Base-by-base conservation (phyloP, 176 grass and related monocot species). In the Musa beccarii region DNA sequence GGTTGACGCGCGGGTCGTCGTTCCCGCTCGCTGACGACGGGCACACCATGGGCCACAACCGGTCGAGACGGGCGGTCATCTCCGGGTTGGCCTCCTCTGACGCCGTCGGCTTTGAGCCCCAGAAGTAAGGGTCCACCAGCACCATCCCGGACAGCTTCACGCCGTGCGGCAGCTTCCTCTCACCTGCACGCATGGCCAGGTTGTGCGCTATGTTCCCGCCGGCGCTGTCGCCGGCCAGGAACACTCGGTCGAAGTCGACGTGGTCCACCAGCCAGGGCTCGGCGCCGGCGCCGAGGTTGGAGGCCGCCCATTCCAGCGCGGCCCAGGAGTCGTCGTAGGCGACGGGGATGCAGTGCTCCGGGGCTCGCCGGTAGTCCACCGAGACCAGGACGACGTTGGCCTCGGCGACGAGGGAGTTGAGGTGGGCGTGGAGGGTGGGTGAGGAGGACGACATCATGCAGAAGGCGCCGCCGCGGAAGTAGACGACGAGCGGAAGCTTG, bases 121-220 rank as follows among this genome's bases (percentile, higher is more conserved):
- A 80, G 82, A 91, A 95, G 79, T 90, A 94, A 0, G 88, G 92
- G 72, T 95, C 81, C 11, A 95, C 83, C 59, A 96, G 72, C 3
- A 86, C 79, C 72, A 86, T 52, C 63, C 83, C 86, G 63, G 14
- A 73, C 77, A 91, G 83, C 56, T n/a, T 79, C 50, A 65, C 49
- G 10, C 11, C 50, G 62, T 56, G 83, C 78, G 83, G 68, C 0
- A 83, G 85, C 0, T 75, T 59, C 13, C 83, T 70, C 57, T 24
- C 6, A 0, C 69, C 79, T 1, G 20, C 63, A 52, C 83, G 86
- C 79, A 96, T 86, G 4, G 86, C 86, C 1, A 96, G 79, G 84
- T 96, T 96, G 81, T 96, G 92, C 68, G 92, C 92, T 65, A 96
- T 96, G 84, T 91, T 96, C 23, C 83, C 92, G 75, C 92, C 92